These are phyloP conservation scores for Plasmopara muralis DNA, from an alignment of 352 stramenopile species.

Conservation along the genomic window DNA sequence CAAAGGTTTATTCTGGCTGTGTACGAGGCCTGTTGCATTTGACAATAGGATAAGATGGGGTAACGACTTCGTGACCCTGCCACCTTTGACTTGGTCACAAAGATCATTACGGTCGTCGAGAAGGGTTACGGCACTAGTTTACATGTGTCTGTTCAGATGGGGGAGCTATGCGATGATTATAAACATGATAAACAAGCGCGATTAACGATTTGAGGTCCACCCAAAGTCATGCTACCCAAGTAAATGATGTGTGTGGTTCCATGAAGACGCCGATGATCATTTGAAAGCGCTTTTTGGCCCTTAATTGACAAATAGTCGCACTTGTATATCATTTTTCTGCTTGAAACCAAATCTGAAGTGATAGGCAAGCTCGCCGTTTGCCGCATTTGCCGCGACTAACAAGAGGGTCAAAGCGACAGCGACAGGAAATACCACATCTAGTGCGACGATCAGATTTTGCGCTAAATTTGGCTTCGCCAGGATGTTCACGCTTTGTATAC, in stretches of 20 bases:
- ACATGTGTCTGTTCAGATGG: background rate
- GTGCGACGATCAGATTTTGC: background rate
- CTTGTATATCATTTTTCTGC: background rate
- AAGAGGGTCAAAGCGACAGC: background rate
- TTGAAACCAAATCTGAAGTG: background rate
- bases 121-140: background rate
- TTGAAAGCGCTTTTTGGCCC: background rate
- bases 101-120: background rate
- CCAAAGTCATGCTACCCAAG: background rate
- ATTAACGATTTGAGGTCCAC: too few relatives aligned
- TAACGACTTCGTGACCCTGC: too few relatives aligned
- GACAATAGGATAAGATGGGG: background rate
- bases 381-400: background rate
- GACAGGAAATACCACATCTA: background rate
- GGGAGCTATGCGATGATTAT: background rate
- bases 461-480: background rate
- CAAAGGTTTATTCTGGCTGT: background rate
- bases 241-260: background rate
- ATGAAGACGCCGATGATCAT: background rate
- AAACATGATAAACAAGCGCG: background rate
- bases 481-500: background rate
- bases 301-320: background rate
- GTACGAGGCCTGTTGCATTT: background rate
- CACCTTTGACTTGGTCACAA: background rate
- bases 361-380: background rate